These are phyloP conservation scores for Pharus latifolius DNA, from an alignment of 176 grass and related monocot species.

Conservation along the genomic window DNA sequence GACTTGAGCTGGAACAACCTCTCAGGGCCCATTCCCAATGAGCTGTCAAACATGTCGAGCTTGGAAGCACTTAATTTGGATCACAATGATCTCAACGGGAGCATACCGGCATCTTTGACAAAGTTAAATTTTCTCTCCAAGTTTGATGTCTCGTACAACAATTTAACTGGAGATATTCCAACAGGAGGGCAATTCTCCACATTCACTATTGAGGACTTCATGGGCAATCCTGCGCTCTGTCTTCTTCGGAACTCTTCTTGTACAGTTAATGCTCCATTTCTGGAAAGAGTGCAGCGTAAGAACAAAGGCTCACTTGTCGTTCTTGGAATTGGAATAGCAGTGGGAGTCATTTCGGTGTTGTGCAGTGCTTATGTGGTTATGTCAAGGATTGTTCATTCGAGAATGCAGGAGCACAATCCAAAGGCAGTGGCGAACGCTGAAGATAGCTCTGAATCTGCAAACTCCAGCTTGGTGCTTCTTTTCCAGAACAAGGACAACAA, in stretches of 20 bases:
- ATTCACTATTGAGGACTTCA: conserved; percentile 49
- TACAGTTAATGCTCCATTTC: not conserved
- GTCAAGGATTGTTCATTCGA: conserved; percentile 34
- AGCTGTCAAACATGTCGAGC: conserved; percentile 64
- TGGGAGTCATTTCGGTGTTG: conserved; percentile 37
- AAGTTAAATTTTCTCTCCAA: conserved; percentile 75
- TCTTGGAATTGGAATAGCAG: conserved; percentile 46
- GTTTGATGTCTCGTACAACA: conserved; percentile 75
- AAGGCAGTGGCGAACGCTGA: conserved; percentile 82
- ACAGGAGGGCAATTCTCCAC: conserved; percentile 76
- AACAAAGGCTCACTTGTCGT: conserved; percentile 27
- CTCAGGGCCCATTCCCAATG: conserved; percentile 56
- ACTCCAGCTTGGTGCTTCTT: conserved; percentile 63
- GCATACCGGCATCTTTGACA: conserved; percentile 56
- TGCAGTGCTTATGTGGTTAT: conserved; percentile 30
- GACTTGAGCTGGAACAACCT: conserved; percentile 77
- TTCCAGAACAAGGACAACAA: conserved; percentile 79
- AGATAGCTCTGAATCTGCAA: conserved; percentile 47
- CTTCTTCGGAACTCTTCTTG: conserved; percentile 22
- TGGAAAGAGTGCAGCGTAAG: not conserved
- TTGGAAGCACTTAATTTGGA: conserved; percentile 60
- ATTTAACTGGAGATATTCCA: conserved; percentile 53
- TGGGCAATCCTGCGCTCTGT: conserved; percentile 67
- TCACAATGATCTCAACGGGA: conserved; percentile 73
- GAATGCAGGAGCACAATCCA: conserved; percentile 50